Percentiles rank a stretch among this genome's conserved stretches.
Evolutionary conservation across 331 rosid genomes (phyloP).

Genomic region (Erythrophleum ivorense): DNA sequence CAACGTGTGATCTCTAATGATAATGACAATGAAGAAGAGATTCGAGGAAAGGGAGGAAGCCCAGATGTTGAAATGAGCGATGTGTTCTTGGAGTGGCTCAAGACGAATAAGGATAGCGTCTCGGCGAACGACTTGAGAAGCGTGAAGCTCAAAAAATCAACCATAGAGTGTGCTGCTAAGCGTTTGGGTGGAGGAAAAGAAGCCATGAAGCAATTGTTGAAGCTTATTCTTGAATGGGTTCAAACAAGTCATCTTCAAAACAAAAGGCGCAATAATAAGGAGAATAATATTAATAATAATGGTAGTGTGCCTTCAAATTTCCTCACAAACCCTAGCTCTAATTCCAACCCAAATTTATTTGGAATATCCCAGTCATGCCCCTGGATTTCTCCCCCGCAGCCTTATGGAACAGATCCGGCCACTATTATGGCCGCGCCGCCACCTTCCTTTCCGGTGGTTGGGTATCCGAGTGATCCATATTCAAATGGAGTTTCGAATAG

Average conservation of each 20-base stretch:
- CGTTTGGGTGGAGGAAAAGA: slow-evolving; percentile 94
- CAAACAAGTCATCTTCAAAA: slow-evolving; percentile 84
- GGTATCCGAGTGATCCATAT: slow-evolving; percentile 61
- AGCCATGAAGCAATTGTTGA: slow-evolving; percentile 87
- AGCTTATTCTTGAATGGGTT: slow-evolving; percentile 96
- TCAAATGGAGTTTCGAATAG: slow-evolving; percentile 39
- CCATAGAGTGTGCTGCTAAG: slow-evolving; percentile 81
- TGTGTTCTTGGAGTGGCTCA: slow-evolving; percentile 93
- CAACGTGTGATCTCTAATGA: slow-evolving; percentile 6
- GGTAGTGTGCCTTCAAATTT: background rate
- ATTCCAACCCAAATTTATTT: slow-evolving; percentile 36
- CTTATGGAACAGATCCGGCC: slow-evolving; percentile 45
- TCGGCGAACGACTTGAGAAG: slow-evolving; percentile 88
- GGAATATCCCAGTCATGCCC: slow-evolving; percentile 27
- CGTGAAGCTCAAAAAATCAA: slow-evolving; percentile 80
- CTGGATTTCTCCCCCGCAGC: slow-evolving; percentile 51
- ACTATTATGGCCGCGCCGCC: slow-evolving; percentile 32
- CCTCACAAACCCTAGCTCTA: slow-evolving; percentile 50
- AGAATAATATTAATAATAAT: background rate
- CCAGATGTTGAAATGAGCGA: slow-evolving; percentile 69
- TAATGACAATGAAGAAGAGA: slow-evolving; percentile 11
- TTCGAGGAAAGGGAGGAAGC: slow-evolving; percentile 10
- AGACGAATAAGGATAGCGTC: slow-evolving; percentile 73
- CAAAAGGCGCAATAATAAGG: slow-evolving; percentile 45
- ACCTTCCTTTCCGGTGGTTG: slow-evolving; percentile 48